phyloP scores from a whole-genome alignment of 352 stramenopile species.

The Pythium rhizo-oryzae region DNA sequence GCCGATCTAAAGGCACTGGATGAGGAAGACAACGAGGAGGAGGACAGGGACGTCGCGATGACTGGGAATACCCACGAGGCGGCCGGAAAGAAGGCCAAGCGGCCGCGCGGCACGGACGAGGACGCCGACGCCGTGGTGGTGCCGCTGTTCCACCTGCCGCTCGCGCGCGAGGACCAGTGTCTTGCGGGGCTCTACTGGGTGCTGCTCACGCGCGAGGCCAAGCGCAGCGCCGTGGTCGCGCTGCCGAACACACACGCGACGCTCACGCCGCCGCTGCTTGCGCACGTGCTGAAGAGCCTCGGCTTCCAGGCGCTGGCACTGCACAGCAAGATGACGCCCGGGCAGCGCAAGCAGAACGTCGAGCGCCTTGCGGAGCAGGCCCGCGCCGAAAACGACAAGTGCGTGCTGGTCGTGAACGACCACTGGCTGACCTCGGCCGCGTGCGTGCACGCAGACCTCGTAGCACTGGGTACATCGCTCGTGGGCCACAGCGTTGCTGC shows the following conservation, averaged over 20 bases:
- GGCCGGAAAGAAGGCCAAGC: constrained; percentile 1
- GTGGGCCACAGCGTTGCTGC: constrained; percentile 3
- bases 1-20: too few relatives aligned
- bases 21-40: not conserved
- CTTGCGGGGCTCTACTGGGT: constrained; percentile 63
- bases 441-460: constrained; percentile 38
- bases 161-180: constrained; percentile 35
- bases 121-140: not conserved
- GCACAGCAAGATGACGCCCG: constrained; percentile 68
- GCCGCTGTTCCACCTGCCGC: constrained; percentile 16
- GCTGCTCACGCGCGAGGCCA: constrained; percentile 43
- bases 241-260: constrained; percentile 38
- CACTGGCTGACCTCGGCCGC: constrained; percentile 46
- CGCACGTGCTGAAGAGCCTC: constrained; percentile 52
- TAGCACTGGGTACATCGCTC: constrained; percentile 32
- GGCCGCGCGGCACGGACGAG: constrained; percentile 3
- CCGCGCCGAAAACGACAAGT: constrained; percentile 18
- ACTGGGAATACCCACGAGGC: too few relatives aligned
- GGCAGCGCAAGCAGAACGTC: constrained; percentile 56
- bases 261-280: constrained; percentile 42
- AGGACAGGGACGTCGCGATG: not conserved
- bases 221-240: constrained; percentile 51
- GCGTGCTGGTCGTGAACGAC: constrained; percentile 66
- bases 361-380: constrained; percentile 37
- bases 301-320: constrained; percentile 65